phyloP scores from a whole-genome alignment of 1,284 basidiomycete species.

The Tremellales sp. region DNA sequence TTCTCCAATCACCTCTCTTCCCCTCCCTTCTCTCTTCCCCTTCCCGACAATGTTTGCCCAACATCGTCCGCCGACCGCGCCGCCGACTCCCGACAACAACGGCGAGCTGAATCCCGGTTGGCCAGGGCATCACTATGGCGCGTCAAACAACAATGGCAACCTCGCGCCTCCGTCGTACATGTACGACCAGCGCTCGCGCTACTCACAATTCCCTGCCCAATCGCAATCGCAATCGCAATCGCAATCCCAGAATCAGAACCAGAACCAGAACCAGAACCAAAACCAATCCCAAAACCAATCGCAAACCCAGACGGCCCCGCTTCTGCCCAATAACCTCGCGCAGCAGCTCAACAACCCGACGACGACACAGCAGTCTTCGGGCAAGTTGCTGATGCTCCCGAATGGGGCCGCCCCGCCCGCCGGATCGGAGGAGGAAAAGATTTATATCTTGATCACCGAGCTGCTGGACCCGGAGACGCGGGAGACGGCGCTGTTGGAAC shows the following conservation, averaged over 20 bases:
- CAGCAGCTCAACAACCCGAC: conserved; percentile 50
- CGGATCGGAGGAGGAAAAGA: conserved; percentile 53
- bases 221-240: conserved; percentile 1
- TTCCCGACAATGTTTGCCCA: too few relatives aligned
- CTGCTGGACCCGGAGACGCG: conserved; percentile 58
- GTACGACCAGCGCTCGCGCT: conserved; percentile 23
- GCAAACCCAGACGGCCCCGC: conserved; percentile 21
- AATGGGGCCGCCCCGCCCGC: conserved; percentile 42
- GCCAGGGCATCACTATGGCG: too few relatives aligned
- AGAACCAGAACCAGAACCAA: conserved; percentile 6
- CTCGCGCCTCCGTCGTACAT: conserved; percentile 8
- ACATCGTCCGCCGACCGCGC: conserved; percentile 19
- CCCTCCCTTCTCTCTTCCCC: too few relatives aligned
- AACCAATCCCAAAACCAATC: neutral
- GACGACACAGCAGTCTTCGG: conserved; percentile 33
- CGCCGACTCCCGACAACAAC: conserved; percentile 17
- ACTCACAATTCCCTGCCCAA: too few relatives aligned
- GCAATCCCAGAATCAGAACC: conserved; percentile 7
- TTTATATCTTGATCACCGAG: conserved; percentile 54
- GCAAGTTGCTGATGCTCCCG: conserved; percentile 45
- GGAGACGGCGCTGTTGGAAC: conserved; percentile 83
- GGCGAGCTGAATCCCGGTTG: too few relatives aligned
- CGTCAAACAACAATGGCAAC: too few relatives aligned
- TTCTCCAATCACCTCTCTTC: too few relatives aligned
- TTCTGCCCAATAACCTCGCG: conserved; percentile 46